These are phyloP conservation scores for Cercospora nicotianae DNA, from an alignment of 2,329 filamentous ascomycete species.

Conservation along the genomic window DNA sequence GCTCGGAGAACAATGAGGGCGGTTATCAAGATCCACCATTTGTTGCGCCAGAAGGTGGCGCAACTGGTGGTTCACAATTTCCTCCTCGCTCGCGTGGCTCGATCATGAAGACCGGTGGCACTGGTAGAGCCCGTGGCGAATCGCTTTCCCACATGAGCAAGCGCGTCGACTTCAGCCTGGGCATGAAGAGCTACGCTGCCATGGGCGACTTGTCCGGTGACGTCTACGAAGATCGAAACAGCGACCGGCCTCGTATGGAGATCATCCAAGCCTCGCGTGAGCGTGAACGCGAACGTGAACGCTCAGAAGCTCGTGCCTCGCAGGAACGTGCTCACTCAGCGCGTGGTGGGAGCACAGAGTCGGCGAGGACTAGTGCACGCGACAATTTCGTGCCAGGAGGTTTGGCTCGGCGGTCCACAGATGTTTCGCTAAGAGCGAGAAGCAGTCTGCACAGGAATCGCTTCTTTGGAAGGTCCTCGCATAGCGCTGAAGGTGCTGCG, in stretches of 20 bases:
- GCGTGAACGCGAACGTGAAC: constrained; percentile 24
- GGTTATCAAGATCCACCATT: constrained; percentile 46
- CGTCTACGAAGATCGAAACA: constrained; percentile 60
- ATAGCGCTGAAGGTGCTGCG: not conserved
- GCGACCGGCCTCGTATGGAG: constrained; percentile 45
- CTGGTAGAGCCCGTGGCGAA: constrained; percentile 54
- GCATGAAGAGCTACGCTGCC: constrained; percentile 59
- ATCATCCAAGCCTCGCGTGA: constrained; percentile 42
- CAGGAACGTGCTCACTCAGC: constrained; percentile 17
- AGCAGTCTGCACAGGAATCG: constrained; percentile 57
- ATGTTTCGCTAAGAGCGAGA: constrained; percentile 24
- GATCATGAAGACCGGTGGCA: constrained; percentile 45
- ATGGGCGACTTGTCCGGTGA: constrained; percentile 63
- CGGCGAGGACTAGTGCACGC: constrained; percentile 32
- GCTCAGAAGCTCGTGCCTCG: constrained; percentile 21
- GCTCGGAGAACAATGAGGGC: constrained; percentile 14
- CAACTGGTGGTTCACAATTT: constrained; percentile 18
- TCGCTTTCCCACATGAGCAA: constrained; percentile 59
- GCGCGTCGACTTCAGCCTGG: constrained; percentile 69
- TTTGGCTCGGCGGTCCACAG: constrained; percentile 35
- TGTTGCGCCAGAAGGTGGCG: constrained; percentile 38
- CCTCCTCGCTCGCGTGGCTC: constrained; percentile 43
- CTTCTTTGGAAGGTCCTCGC: constrained; percentile 56
- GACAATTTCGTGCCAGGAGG: constrained; percentile 30
- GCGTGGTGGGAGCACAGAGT: constrained; percentile 29